Conservation (phyloP, 306 rosid species). For the Cicer pinnatifidum region DNA sequence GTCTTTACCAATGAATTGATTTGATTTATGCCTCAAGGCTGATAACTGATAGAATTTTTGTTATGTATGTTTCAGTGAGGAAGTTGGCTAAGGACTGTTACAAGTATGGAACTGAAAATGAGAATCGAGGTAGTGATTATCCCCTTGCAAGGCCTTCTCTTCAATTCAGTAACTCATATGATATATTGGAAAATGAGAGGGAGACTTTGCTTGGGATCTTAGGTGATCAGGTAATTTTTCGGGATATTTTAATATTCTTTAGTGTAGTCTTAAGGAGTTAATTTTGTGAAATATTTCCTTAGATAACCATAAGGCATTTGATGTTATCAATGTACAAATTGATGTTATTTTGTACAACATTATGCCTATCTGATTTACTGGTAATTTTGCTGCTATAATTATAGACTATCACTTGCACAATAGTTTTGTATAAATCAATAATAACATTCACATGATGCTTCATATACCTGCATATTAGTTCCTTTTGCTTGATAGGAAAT, state of each 20-base stretch:
- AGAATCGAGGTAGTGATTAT: constrained; percentile 54
- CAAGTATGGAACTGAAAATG: constrained; percentile 75
- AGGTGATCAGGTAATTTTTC: constrained; percentile 73
- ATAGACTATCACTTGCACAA: constrained; percentile 2
- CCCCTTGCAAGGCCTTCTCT: constrained; percentile 66
- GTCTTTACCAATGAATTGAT: constrained; percentile 30
- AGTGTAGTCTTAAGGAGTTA: constrained; percentile 26
- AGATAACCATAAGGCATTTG: not conserved
- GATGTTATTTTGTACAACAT: not conserved
- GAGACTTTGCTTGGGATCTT: constrained; percentile 67
- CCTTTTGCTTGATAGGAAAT: constrained; percentile 23
- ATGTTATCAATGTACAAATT: constrained; percentile 20
- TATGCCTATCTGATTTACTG: constrained; percentile 12
- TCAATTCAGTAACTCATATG: constrained; percentile 65
- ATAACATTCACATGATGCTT: not conserved
- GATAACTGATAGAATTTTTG: constrained; percentile 43
- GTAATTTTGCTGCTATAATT: constrained; percentile 22
- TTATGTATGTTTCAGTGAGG: constrained; percentile 57
- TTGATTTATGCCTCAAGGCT: constrained; percentile 42
- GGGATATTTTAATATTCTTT: constrained; percentile 26
- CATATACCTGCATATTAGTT: constrained; percentile 15
- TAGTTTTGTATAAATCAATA: not conserved
- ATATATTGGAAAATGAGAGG: constrained; percentile 67
- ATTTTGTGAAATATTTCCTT: constrained; percentile 30
- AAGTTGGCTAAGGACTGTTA: constrained; percentile 77